A percentile compares a stretch with the other conserved stretches of the same genome.
These are phyloP conservation scores for Vaccinium macrocarpon DNA, from an alignment of 148 eudicot genomes.

Conservation along the genomic window DNA sequence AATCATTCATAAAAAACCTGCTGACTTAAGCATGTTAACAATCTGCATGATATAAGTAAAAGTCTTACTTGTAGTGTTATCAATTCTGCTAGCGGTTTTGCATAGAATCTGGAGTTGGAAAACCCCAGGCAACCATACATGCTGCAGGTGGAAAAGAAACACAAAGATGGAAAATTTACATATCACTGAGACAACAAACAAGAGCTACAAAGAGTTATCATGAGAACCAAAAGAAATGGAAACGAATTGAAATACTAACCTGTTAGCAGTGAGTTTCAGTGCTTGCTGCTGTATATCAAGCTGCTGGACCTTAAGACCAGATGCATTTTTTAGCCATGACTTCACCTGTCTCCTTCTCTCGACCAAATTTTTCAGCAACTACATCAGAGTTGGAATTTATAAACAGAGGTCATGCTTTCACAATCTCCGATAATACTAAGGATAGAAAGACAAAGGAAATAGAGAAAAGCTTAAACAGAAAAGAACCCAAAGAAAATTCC, in stretches of 20 bases:
- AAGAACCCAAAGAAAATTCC: slow-evolving; percentile 8
- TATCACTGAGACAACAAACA: not conserved
- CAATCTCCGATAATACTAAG: not conserved
- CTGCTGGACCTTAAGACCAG: slow-evolving; percentile 79
- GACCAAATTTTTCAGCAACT: slow-evolving; percentile 88
- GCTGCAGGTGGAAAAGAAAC: slow-evolving; percentile 45
- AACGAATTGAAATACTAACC: slow-evolving; percentile 38
- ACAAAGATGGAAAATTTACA: not conserved
- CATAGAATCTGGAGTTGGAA: slow-evolving; percentile 94
- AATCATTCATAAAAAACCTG: slow-evolving; percentile 3
- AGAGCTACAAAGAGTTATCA: not conserved
- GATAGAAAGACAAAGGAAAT: not conserved
- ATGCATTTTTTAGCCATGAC: slow-evolving; percentile 65
- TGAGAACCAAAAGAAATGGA: not conserved
- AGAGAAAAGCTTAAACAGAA: not conserved
- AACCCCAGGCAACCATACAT: slow-evolving; percentile 99
- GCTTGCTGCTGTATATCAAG: slow-evolving; percentile 97
- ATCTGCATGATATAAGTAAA: slow-evolving; percentile 2
- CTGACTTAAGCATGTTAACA: slow-evolving; percentile 1
- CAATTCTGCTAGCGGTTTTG: slow-evolving; percentile 95
- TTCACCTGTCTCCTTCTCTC: slow-evolving; percentile 85
- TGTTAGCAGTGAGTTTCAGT: slow-evolving; percentile 95
- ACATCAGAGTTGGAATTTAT: not conserved
- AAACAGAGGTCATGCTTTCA: not conserved
- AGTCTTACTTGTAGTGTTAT: slow-evolving; percentile 69